Evolutionary conservation across 495 filamentous ascomycete genomes (phyloP).

Genomic region (Neurospora sp.): DNA sequence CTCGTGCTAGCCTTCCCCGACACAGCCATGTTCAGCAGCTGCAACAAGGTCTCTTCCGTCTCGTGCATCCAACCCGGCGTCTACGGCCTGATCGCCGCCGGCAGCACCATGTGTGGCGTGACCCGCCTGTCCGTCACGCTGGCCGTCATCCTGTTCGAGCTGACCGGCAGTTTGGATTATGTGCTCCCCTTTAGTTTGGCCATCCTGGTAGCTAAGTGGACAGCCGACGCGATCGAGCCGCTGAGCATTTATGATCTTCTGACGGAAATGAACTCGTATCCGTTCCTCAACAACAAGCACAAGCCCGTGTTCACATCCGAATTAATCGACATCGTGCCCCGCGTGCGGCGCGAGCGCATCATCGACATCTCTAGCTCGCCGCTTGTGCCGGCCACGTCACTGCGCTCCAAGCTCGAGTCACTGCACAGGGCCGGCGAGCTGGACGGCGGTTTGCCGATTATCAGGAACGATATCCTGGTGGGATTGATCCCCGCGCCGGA

Average conservation of each 20-base stretch:
- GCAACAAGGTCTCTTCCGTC: conserved; percentile 55
- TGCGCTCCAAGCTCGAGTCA: conserved; percentile 70
- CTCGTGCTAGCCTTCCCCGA: conserved; percentile 62
- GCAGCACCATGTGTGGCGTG: conserved; percentile 96
- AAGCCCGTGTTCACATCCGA: conserved; percentile 79
- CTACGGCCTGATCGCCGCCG: conserved; percentile 89
- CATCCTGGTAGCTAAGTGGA: conserved; percentile 94
- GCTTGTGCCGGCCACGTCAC: conserved; percentile 59
- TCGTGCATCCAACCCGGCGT: conserved; percentile 92
- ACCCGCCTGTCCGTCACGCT: conserved; percentile 90
- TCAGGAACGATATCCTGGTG: conserved; percentile 68
- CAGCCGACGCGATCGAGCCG: conserved; percentile 90
- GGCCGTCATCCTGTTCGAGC: conserved; percentile 89
- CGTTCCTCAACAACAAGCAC: conserved; percentile 88
- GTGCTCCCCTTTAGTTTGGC: conserved; percentile 91
- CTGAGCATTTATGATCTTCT: conserved; percentile 91
- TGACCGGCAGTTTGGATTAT: conserved; percentile 89
- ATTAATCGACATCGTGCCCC: conserved; percentile 75
- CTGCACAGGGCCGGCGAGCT: conserved; percentile 82
- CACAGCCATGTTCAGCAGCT: conserved; percentile 62
- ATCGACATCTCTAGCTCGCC: conserved; percentile 83
- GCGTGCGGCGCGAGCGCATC: conserved; percentile 58
- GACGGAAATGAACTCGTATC: conserved; percentile 95
- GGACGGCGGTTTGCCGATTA: conserved; percentile 82
- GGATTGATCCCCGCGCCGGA: conserved; percentile 92